Percentiles rank a stretch among this genome's conserved stretches.
These are phyloP conservation scores for Yarrowia sp. DNA, from an alignment of 805 yeast species.

Conservation along the genomic window DNA sequence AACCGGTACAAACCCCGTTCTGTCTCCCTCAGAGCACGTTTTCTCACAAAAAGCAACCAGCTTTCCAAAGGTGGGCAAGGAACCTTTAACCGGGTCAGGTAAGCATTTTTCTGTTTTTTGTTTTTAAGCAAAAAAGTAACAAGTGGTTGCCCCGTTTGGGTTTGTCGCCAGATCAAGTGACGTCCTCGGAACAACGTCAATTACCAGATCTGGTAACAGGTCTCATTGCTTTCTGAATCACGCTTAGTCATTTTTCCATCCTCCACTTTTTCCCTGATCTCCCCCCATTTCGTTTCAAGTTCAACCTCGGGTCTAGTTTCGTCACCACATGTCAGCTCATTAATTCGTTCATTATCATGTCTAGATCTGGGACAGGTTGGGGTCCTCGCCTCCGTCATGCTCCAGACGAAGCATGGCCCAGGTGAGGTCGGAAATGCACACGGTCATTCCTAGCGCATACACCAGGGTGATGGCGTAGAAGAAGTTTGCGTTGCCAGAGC, in stretches of 20 bases:
- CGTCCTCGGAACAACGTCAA: not conserved
- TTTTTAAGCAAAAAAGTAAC: not conserved
- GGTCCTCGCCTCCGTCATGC: slow-evolving; percentile 48
- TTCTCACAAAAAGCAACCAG: not conserved
- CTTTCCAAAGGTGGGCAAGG: not conserved
- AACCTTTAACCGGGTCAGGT: not conserved
- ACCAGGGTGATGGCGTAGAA: slow-evolving; percentile 90
- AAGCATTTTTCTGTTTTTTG: not conserved
- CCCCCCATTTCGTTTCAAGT: no score
- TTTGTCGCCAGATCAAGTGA: not conserved
- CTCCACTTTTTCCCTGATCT: no score
- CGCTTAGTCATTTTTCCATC: no score
- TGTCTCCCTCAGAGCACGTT: no score
- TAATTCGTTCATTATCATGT: not conserved
- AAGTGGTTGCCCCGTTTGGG: not conserved
- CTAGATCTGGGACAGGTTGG: slow-evolving; percentile 30
- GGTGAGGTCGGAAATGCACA: slow-evolving; percentile 67
- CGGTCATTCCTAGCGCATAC: slow-evolving; percentile 65
- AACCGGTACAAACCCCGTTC: no score
- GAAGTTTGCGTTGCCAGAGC: slow-evolving; percentile 94
- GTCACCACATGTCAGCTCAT: no score
- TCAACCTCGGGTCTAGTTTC: no score
- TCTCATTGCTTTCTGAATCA: no score
- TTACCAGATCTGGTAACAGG: no score
- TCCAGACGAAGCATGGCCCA: slow-evolving; percentile 78